These are phyloP conservation scores for Cucurbita moschata DNA, from an alignment of 306 rosid species.

Conservation along the genomic window DNA sequence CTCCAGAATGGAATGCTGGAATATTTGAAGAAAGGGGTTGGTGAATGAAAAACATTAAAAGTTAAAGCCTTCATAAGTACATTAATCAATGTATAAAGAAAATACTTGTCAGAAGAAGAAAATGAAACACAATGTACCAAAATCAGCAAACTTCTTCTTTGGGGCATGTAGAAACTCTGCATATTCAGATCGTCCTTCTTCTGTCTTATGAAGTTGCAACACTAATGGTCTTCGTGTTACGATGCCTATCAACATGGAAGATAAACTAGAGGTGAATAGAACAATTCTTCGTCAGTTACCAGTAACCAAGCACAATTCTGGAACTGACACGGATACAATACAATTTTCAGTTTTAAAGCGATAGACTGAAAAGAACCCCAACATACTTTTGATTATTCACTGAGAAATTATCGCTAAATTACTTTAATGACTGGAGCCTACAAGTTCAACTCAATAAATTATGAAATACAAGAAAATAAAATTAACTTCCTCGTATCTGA, in stretches of 20 bases:
- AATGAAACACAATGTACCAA: constrained; percentile 30
- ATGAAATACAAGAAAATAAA: not conserved
- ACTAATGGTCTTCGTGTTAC: constrained; percentile 93
- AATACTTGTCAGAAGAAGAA: not conserved
- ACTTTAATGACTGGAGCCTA: not conserved
- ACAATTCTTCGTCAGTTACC: not conserved
- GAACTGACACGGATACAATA: not conserved
- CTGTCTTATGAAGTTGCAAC: constrained; percentile 86
- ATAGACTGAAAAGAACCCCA: not conserved
- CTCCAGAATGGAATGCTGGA: not conserved
- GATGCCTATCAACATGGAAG: constrained; percentile 42
- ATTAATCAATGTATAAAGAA: not conserved
- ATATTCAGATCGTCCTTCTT: constrained; percentile 54
- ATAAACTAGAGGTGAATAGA: not conserved
- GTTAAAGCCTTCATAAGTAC: not conserved
- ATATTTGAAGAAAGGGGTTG: not conserved
- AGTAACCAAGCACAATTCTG: not conserved
- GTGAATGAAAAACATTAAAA: not conserved
- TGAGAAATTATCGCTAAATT: not conserved
- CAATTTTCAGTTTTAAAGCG: not conserved
- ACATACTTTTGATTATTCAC: not conserved
- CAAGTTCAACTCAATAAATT: not conserved
- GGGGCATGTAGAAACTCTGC: constrained; percentile 97
- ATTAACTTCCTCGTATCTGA: not conserved
- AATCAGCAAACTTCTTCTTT: constrained; percentile 61